Evolutionary conservation across 768 basidiomycete species (phyloP).

Genomic region (Tylopilus sp.): DNA sequence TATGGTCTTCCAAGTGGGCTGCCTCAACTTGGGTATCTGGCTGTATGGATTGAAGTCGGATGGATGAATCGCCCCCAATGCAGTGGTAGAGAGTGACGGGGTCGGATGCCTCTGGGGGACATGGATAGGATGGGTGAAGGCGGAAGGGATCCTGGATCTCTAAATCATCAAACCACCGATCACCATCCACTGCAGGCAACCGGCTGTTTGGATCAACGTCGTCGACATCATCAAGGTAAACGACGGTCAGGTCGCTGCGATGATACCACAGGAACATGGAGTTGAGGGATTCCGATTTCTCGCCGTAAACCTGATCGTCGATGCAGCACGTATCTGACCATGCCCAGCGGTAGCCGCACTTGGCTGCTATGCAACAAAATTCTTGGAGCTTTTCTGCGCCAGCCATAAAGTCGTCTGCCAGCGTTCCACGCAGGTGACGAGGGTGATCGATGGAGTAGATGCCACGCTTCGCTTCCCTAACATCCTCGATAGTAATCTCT

Average conservation of each 20-base stretch:
- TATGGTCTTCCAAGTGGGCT: slow-evolving; percentile 6
- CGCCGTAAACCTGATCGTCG: slow-evolving; percentile 20
- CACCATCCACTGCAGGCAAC: neutral
- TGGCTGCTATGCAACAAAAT: slow-evolving; percentile 27
- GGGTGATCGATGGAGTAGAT: slow-evolving; percentile 14
- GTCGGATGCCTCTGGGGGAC: neutral
- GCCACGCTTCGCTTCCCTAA: slow-evolving; percentile 9
- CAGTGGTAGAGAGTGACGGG: slow-evolving; percentile 4
- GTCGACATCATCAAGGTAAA: slow-evolving; percentile 27
- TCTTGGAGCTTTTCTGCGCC: slow-evolving; percentile 23
- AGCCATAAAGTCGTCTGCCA: neutral
- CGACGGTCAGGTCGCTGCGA: slow-evolving; percentile 25
- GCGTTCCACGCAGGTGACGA: neutral
- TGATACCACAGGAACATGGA: slow-evolving; percentile 30
- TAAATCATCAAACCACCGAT: slow-evolving; percentile 14
- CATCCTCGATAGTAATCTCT: slow-evolving; percentile 17
- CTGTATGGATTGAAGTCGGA: slow-evolving; percentile 4
- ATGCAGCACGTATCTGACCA: slow-evolving; percentile 32
- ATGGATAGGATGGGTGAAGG: slow-evolving; percentile 2
- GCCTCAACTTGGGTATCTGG: slow-evolving; percentile 26
- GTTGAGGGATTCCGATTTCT: slow-evolving; percentile 29
- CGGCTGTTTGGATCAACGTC: slow-evolving; percentile 20
- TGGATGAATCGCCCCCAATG: neutral
- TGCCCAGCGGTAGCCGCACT: slow-evolving; percentile 31
- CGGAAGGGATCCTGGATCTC: slow-evolving; percentile 17